These are phyloP conservation scores for Aspergillus indologenus DNA, from an alignment of 495 filamentous ascomycete species.

Conservation along the genomic window DNA sequence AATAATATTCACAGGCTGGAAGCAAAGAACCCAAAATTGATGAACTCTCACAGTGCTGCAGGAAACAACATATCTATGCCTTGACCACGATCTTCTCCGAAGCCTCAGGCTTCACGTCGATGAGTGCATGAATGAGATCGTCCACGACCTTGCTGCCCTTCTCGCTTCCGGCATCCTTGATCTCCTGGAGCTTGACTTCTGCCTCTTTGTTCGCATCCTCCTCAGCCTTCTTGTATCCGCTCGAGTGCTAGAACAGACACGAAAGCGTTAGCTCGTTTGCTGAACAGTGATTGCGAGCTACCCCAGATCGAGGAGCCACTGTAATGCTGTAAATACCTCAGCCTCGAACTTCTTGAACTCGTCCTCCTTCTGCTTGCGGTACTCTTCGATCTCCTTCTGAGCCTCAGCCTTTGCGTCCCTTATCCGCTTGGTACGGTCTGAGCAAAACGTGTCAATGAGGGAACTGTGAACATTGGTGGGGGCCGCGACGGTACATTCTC, in stretches of 20 bases:
- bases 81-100: constrained; percentile 50
- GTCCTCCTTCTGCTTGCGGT: constrained; percentile 82
- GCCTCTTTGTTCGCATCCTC: constrained; percentile 81
- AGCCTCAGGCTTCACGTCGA: constrained; percentile 70
- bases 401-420: constrained; percentile 93
- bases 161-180: constrained; percentile 74
- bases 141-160: constrained; percentile 75
- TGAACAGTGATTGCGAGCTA: background rate
- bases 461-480: background rate
- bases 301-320: background rate
- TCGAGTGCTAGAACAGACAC: constrained; percentile 60
- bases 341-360: constrained; percentile 95
- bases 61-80: constrained; percentile 30
- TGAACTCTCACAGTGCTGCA: constrained; percentile 14
- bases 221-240: constrained; percentile 83
- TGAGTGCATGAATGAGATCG: constrained; percentile 74
- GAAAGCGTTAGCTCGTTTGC: constrained; percentile 15
- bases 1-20: constrained; percentile 19
- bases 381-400: constrained; percentile 97
- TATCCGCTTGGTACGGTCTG: constrained; percentile 95
- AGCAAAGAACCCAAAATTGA: constrained; percentile 17
- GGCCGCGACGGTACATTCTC: constrained; percentile 61
- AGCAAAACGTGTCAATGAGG: constrained; percentile 31
- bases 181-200: constrained; percentile 75
- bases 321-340: constrained; percentile 55